These are phyloP conservation scores for Rhododendron ferrugineum DNA, from an alignment of 148 eudicot genomes.

Conservation along the genomic window DNA sequence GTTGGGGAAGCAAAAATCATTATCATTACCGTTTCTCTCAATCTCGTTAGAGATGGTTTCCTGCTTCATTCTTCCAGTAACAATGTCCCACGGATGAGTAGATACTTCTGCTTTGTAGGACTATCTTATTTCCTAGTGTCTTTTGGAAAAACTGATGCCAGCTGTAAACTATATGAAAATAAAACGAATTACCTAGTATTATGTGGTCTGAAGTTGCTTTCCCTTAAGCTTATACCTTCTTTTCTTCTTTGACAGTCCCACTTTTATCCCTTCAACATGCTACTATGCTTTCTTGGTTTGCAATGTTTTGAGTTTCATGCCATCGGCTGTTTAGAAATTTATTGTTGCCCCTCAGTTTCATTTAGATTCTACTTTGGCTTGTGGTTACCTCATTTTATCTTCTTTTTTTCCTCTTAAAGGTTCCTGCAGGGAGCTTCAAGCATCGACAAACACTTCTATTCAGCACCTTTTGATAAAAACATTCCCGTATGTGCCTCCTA, in stretches of 20 bases:
- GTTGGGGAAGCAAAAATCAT: background rate
- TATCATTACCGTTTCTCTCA: background rate
- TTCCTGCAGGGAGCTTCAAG: constrained; percentile 91
- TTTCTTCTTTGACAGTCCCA: background rate
- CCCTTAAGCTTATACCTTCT: background rate
- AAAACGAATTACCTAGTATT: background rate
- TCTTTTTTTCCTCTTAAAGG: constrained; percentile 29
- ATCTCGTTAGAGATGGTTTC: background rate
- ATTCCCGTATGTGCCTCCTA: constrained; percentile 57
- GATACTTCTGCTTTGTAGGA: background rate
- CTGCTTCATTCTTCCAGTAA: background rate
- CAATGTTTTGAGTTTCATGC: background rate
- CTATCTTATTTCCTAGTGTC: background rate
- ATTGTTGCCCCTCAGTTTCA: background rate
- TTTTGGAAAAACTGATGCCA: background rate
- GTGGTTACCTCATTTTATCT: background rate
- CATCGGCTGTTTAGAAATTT: background rate
- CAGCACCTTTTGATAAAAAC: constrained; percentile 69
- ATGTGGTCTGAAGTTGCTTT: background rate
- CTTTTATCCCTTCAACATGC: background rate
- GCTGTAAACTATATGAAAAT: background rate
- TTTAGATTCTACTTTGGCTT: constrained; percentile 9
- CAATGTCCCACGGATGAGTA: background rate
- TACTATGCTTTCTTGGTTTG: background rate
- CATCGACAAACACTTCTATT: constrained; percentile 83